Conservation (phyloP, 163 green algal species). For the Prototheca cutis region DNA sequence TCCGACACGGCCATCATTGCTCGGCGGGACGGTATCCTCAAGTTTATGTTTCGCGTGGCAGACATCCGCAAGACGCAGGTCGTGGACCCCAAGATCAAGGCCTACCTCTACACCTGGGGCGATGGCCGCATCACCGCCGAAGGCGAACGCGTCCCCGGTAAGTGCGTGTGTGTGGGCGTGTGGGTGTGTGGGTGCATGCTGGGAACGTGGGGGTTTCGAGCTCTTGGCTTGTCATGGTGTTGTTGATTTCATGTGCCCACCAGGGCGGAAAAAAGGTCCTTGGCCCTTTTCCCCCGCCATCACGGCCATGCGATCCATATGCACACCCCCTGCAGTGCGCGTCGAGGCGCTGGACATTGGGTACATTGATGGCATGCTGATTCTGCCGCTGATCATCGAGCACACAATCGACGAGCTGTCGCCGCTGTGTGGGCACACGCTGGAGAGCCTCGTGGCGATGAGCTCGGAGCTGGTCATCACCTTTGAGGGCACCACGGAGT, state of each 20-base stretch:
- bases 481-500: constrained; percentile 64
- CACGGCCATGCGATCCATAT: no score
- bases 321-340: constrained; percentile 16
- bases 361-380: constrained; percentile 56
- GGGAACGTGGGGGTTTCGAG: no score
- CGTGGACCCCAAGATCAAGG: constrained; percentile 56
- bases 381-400: constrained; percentile 72
- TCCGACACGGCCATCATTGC: constrained; percentile 64
- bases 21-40: constrained; percentile 72
- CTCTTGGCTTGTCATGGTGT: no score
- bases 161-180: no score
- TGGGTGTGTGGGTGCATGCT: background rate
- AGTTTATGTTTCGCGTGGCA: constrained; percentile 84
- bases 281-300: no score
- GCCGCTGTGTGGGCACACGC: constrained; percentile 67
- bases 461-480: constrained; percentile 71
- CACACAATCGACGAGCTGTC: constrained; percentile 77
- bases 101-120: constrained; percentile 54
- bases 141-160: constrained; percentile 66
- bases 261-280: no score
- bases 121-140: constrained; percentile 59
- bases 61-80: constrained; percentile 65
- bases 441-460: constrained; percentile 44
- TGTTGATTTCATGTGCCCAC: no score
- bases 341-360: constrained; percentile 25